Conservation (phyloP, 2,329 filamentous ascomycete genomes). For the Sporothrix sp. region DNA sequence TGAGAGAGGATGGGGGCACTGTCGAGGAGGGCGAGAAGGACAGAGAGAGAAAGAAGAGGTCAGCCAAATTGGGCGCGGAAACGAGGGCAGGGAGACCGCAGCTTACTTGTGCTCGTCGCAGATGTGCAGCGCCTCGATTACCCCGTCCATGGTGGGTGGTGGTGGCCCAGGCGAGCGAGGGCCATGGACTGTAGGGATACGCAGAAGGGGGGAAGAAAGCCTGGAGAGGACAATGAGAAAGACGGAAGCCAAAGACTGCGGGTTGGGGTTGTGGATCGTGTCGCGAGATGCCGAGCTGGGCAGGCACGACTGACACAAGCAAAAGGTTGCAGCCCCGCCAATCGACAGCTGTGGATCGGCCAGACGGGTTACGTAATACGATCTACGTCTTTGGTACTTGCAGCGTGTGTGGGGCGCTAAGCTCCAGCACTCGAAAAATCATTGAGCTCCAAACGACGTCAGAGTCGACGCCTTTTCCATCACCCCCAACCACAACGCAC, state of each 20-base stretch:
- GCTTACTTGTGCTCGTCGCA: conserved; percentile 88
- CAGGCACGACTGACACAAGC: too few relatives aligned
- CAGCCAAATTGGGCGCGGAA: background rate
- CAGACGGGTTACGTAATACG: background rate
- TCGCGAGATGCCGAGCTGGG: too few relatives aligned
- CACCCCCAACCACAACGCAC: background rate
- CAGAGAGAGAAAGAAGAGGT: background rate
- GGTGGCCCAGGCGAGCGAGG: background rate
- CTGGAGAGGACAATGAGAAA: background rate
- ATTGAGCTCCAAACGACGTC: too few relatives aligned
- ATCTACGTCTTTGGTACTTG: too few relatives aligned
- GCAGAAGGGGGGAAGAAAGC: background rate
- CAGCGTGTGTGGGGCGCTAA: background rate
- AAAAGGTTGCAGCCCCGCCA: conserved; percentile 6
- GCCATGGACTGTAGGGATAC: background rate
- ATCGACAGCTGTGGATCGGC: background rate
- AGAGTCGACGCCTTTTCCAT: too few relatives aligned
- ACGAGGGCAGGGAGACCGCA: background rate
- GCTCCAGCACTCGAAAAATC: background rate
- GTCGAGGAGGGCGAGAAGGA: background rate
- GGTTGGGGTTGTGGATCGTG: background rate
- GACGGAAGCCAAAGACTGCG: background rate
- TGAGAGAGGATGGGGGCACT: conserved; percentile 83
- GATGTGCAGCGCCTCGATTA: conserved; percentile 92
- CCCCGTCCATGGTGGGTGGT: conserved; percentile 56